Evolutionary conservation across 2,329 filamentous ascomycete species (phyloP), one percentile per base, ranked within the genome.

Genomic region (Ascochyta fabae): DNA sequence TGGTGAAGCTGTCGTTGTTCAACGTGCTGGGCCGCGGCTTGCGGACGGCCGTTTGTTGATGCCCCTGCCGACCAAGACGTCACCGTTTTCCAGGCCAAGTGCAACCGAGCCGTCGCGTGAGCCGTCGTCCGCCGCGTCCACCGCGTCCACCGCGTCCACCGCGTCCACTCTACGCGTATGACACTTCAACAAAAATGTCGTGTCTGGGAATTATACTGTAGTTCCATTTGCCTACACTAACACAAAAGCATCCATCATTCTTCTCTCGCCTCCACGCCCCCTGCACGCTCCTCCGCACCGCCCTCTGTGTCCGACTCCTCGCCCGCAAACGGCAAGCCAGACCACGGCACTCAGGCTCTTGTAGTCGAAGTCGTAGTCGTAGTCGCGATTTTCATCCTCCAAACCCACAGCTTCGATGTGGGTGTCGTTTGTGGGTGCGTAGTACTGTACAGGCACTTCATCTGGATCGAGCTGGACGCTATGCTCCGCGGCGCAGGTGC

Each of bases 61-160:
- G 35, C 35, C 45, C 39, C 15, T 53, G 51, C 51, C 51, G 52
- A 45, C 51, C 27, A 40, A 47, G 53, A 55, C 53, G 47, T 46
- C 47, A 50, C 46, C 19, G 35, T 42, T 42, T 31, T 22, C 36
- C 12, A 31, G n/a, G 41, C 46, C 46, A 55, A 23, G 35, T 42
- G 24, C 15, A 50, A 12, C 53, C 53, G 52, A 44, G 40, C 41
- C 19, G 27, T 50, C 48, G 39, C 47, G 47, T 50, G 31, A n/a
- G 29, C 13, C 8, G 29, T 15, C 33, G 26, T 41, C 26, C 9
- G 19, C 35, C 23, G n/a, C 46, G 19, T 27, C 23, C 6, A 2
- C 13, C n/a, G n/a, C n/a, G n/a, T n/a, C n/a, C n/a, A n/a, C n/a
- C n/a, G n/a, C 33, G 26, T 41, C 26, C 9, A 26, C 35, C 23